Evolutionary conservation across 2,329 filamentous ascomycete genomes (phyloP).

Genomic region (Talaromyces islandicus): DNA sequence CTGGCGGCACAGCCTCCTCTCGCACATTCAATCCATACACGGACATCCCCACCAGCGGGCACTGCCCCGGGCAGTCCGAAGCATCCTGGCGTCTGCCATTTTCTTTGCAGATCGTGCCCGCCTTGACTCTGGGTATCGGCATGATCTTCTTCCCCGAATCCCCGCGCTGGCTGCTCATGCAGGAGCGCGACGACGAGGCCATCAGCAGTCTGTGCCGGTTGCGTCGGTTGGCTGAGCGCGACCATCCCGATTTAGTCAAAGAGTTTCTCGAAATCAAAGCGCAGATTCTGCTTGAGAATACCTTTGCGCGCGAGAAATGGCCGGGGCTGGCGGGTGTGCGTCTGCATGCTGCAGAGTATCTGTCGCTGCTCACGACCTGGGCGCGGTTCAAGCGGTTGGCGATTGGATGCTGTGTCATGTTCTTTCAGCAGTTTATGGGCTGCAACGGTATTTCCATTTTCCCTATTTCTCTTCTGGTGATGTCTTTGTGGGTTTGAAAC

Average conservation of each 20-base stretch:
- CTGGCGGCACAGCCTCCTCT: slow-evolving; percentile 33
- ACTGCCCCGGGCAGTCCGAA: slow-evolving; percentile 44
- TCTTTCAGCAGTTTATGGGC: slow-evolving; percentile 44
- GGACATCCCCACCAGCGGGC: slow-evolving; percentile 37
- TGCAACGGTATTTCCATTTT: slow-evolving; percentile 31
- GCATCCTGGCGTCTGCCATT: slow-evolving; percentile 45
- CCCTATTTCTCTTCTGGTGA: too few species aligned
- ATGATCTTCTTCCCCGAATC: slow-evolving; percentile 51
- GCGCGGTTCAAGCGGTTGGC: slow-evolving; percentile 30
- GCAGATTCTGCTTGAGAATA: slow-evolving; percentile 31
- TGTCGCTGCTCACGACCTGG: slow-evolving; percentile 30
- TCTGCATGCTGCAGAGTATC: slow-evolving; percentile 29
- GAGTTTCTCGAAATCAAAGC: slow-evolving; percentile 50
- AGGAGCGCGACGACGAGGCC: slow-evolving; percentile 45
- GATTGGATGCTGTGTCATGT: slow-evolving; percentile 35
- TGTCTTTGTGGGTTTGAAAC: too few species aligned
- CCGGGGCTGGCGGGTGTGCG: slow-evolving; percentile 21
- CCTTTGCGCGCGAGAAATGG: slow-evolving; percentile 25
- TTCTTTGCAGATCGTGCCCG: slow-evolving; percentile 40
- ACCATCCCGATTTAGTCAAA: slow-evolving; percentile 41
- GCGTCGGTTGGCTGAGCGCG: slow-evolving; percentile 37
- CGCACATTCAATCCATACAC: slow-evolving; percentile 37
- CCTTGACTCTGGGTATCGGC: slow-evolving; percentile 31
- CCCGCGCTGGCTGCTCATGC: slow-evolving; percentile 49
- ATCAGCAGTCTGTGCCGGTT: slow-evolving; percentile 43